Conservation (phyloP, 2,329 filamentous ascomycete genomes). For the Colletotrichum sp. region DNA sequence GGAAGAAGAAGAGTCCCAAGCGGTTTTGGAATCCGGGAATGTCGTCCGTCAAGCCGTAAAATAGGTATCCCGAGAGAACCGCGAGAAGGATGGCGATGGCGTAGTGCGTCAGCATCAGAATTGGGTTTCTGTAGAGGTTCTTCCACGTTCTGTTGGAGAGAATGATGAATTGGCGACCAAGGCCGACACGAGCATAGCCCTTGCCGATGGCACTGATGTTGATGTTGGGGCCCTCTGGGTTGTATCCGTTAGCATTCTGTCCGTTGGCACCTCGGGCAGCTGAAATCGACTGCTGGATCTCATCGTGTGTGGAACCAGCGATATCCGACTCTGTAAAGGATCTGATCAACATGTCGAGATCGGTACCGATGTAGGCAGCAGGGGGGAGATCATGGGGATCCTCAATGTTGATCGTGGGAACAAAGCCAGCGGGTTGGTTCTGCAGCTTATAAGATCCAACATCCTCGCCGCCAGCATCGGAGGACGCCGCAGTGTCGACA, state of each 20-base stretch:
- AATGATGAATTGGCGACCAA: constrained; percentile 83
- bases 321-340: constrained; percentile 82
- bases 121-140: constrained; percentile 95
- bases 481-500: constrained; percentile 66
- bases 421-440: constrained; percentile 42
- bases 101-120: constrained; percentile 98
- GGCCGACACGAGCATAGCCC: constrained; percentile 82
- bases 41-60: constrained; percentile 95
- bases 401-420: constrained; percentile 67
- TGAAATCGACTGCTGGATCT: constrained; percentile 74
- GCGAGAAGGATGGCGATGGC: constrained; percentile 94
- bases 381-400: constrained; percentile 70
- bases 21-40: constrained; percentile 98
- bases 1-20: constrained; percentile 96
- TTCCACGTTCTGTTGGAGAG: constrained; percentile 92
- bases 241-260: constrained; percentile 58
- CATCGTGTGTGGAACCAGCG: constrained; percentile 72
- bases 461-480: constrained; percentile 58
- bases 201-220: constrained; percentile 68
- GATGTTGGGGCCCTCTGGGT: constrained; percentile 49
- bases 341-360: constrained; percentile 80
- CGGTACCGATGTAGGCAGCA: constrained; percentile 67
- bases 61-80: constrained; percentile 92
- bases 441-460: constrained; percentile 56
- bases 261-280: constrained; percentile 72